Evolutionary conservation across 2,329 filamentous ascomycete genomes (phyloP).

Genomic region (Elsinoe ampelina): DNA sequence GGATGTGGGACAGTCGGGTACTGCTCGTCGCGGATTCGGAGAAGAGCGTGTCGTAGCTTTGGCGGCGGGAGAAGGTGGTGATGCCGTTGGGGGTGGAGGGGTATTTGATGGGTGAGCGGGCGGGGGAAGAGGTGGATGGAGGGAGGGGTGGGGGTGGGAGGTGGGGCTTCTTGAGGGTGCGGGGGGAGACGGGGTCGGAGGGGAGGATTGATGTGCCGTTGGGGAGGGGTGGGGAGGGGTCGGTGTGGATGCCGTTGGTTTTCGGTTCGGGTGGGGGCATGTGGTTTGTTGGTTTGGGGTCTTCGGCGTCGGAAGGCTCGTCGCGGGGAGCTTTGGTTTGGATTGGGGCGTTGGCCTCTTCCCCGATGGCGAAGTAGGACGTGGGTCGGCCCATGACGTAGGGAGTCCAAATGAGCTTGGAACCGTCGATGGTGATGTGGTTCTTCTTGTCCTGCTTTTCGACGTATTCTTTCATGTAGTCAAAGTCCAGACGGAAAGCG

Average conservation of each 20-base stretch:
- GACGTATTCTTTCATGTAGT: constrained; percentile 80
- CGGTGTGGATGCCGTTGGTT: constrained; percentile 17
- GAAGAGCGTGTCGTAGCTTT: constrained; percentile 14
- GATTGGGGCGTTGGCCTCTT: constrained; percentile 37
- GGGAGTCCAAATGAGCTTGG: constrained; percentile 83
- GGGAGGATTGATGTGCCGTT: constrained; percentile 12
- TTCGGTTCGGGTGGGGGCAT: constrained; percentile 28
- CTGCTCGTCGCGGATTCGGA: constrained; percentile 11
- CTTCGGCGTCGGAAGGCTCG: constrained; percentile 47
- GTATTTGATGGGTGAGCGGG: constrained; percentile 11
- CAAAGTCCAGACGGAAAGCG: constrained; percentile 75
- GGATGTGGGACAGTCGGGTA: constrained; percentile 39
- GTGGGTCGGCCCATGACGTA: constrained; percentile 78
- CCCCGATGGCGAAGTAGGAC: constrained; percentile 28
- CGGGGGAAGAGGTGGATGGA: constrained; percentile 11
- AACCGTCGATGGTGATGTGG: constrained; percentile 74
- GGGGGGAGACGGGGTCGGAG: constrained; percentile 16
- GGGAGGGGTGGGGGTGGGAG: constrained; percentile 8
- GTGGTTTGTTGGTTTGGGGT: constrained; percentile 34
- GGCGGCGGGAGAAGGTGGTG: constrained; percentile 8
- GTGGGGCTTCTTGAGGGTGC: constrained; percentile 20
- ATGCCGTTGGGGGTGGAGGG: constrained; percentile 21
- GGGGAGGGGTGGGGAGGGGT: background rate
- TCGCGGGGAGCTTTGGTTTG: constrained; percentile 83
- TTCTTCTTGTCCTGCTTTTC: constrained; percentile 81